These are phyloP conservation scores for Gossypium gossypioides DNA, from an alignment of 441 rosid species.

Conservation along the genomic window DNA sequence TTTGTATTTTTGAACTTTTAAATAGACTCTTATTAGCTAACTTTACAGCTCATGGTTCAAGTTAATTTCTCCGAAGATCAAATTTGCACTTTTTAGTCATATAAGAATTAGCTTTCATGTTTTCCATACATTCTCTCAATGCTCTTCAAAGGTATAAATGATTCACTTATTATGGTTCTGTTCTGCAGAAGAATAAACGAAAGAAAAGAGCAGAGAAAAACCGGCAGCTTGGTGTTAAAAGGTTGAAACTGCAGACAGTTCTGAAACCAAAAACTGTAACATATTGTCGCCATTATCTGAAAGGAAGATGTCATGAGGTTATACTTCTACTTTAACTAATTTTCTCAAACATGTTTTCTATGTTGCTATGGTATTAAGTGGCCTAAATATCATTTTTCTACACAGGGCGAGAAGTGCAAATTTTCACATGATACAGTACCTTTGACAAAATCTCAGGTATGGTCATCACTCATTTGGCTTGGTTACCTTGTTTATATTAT, in stretches of 20 bases:
- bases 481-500: conserved; percentile 5
- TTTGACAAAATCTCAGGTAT: conserved; percentile 75
- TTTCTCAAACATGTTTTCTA: background rate
- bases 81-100: conserved; percentile 1
- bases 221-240: conserved; percentile 62
- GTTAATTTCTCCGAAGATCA: background rate
- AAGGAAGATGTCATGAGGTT: conserved; percentile 77
- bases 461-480: conserved; percentile 6
- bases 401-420: conserved; percentile 77
- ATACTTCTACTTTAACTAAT: background rate
- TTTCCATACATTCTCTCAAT: background rate
- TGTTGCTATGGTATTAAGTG: background rate
- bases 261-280: conserved; percentile 44
- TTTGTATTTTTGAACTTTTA: conserved; percentile 1
- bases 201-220: conserved; percentile 68
- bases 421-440: conserved; percentile 78
- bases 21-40: background rate
- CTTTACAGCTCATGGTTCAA: background rate
- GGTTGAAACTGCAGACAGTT: conserved; percentile 58
- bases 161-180: conserved; percentile 9
- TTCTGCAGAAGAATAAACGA: conserved; percentile 49
- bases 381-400: conserved; percentile 4
- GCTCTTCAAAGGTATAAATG: conserved; percentile 2
- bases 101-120: background rate
- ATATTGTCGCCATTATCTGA: conserved; percentile 62